Conservation (phyloP, 2,329 filamentous ascomycete genomes). For the Penicillium sp. region DNA sequence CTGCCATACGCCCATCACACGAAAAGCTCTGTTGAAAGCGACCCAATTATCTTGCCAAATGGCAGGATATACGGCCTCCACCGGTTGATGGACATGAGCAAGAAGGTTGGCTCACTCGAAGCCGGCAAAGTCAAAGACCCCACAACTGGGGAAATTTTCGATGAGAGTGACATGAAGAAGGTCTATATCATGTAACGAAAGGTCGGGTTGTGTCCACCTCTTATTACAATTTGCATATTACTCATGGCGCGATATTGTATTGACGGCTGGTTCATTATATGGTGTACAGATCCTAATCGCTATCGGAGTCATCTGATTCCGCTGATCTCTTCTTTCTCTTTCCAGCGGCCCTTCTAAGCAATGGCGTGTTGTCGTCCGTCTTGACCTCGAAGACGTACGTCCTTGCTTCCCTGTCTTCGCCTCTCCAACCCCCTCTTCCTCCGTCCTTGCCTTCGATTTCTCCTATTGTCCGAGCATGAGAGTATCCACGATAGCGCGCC, state of each 20-base stretch:
- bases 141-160: conserved; percentile 72
- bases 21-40: conserved; percentile 88
- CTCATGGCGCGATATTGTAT: not conserved
- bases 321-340: conserved; percentile 41
- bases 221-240: not conserved
- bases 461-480: conserved; percentile 53
- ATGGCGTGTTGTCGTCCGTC: conserved; percentile 31
- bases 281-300: conserved; percentile 29
- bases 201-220: not conserved
- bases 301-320: conserved; percentile 39
- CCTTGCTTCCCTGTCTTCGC: conserved; percentile 52
- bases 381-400: conserved; percentile 53
- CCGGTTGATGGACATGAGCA: conserved; percentile 74
- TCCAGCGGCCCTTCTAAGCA: conserved; percentile 24
- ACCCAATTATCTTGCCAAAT: conserved; percentile 86
- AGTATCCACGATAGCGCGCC: conserved; percentile 52
- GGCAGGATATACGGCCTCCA: conserved; percentile 81
- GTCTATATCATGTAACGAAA: conserved; percentile 78
- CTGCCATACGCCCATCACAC: conserved; percentile 96
- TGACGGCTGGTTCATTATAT: conserved; percentile 3
- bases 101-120: conserved; percentile 72
- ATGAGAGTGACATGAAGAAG: conserved; percentile 71
- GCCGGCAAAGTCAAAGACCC: conserved; percentile 75
- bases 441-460: conserved; percentile 48
- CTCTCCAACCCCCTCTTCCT: conserved; percentile 51